These are phyloP conservation scores for Rhododendron molle DNA, from an alignment of 148 eudicot species.

Conservation along the genomic window DNA sequence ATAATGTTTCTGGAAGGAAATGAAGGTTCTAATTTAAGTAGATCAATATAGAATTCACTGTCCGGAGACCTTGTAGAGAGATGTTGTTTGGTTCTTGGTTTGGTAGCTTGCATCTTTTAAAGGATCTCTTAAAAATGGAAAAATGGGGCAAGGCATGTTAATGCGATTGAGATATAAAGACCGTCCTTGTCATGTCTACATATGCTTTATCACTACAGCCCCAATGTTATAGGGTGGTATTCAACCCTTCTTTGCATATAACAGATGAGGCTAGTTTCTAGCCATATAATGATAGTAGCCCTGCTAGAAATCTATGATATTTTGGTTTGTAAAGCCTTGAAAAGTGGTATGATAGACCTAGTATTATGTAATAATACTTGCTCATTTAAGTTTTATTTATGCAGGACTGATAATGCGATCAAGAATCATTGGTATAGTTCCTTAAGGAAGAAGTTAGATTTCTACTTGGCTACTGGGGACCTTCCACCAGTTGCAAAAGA, in stretches of 20 bases:
- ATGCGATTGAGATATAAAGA: neutral
- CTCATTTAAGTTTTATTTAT: constrained; percentile 12
- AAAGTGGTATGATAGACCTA: neutral
- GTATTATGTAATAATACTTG: neutral
- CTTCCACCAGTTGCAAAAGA: constrained; percentile 76
- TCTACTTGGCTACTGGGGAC: constrained; percentile 78
- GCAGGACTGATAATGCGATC: constrained; percentile 95
- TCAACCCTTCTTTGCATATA: neutral
- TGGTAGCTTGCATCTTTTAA: neutral
- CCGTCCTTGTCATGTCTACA: neutral
- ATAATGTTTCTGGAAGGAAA: neutral
- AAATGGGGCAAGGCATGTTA: neutral
- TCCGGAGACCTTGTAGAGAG: neutral
- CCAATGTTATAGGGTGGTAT: neutral
- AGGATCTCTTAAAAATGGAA: neutral
- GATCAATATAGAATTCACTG: neutral
- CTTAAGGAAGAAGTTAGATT: constrained; percentile 88
- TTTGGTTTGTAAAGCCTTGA: neutral
- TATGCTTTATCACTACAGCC: neutral
- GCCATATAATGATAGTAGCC: neutral
- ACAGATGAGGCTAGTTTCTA: neutral
- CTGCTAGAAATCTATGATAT: neutral
- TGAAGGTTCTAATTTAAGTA: constrained; percentile 2
- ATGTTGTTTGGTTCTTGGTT: neutral
- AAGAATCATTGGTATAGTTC: constrained; percentile 99